Percentiles rank a stretch among this genome's conserved stretches.
Conservation (phyloP, 2,329 filamentous ascomycete species). For the Penicillium sp. region DNA sequence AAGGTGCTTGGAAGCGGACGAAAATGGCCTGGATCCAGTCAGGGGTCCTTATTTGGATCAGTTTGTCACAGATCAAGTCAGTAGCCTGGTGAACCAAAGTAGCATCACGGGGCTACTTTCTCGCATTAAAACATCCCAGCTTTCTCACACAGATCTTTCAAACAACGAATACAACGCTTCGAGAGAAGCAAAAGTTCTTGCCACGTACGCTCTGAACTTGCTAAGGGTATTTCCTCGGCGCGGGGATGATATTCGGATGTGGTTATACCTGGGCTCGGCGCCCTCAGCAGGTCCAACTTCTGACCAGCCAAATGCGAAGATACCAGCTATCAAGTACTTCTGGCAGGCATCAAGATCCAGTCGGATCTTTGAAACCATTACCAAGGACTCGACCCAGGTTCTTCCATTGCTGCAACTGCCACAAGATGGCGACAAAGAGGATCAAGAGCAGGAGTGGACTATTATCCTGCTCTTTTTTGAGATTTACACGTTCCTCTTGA, state of each 20-base stretch:
- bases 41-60: constrained; percentile 39
- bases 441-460: constrained; percentile 73
- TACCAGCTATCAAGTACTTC: constrained; percentile 77
- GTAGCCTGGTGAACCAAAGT: constrained; percentile 70
- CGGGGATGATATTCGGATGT: constrained; percentile 91
- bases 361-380: constrained; percentile 58
- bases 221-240: constrained; percentile 78
- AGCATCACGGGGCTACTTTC: constrained; percentile 67
- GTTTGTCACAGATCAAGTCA: constrained; percentile 66
- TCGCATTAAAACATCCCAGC: constrained; percentile 35
- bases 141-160: constrained; percentile 25
- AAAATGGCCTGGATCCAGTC: constrained; percentile 30
- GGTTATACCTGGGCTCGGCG: constrained; percentile 76
- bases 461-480: constrained; percentile 89
- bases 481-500: constrained; percentile 86
- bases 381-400: constrained; percentile 57
- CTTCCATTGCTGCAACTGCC: constrained; percentile 55
- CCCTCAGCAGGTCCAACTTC: constrained; percentile 37
- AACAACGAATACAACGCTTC: constrained; percentile 39
- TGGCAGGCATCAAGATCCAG: constrained; percentile 68
- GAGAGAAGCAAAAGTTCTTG: constrained; percentile 69
- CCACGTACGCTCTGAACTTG: constrained; percentile 82
- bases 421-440: constrained; percentile 31
- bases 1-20: constrained; percentile 47
- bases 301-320: constrained; percentile 33